Evolutionary conservation across 2,329 filamentous ascomycete species (phyloP), one percentile per base, ranked within the genome.

Genomic region (Dactylella cylindrospora): DNA sequence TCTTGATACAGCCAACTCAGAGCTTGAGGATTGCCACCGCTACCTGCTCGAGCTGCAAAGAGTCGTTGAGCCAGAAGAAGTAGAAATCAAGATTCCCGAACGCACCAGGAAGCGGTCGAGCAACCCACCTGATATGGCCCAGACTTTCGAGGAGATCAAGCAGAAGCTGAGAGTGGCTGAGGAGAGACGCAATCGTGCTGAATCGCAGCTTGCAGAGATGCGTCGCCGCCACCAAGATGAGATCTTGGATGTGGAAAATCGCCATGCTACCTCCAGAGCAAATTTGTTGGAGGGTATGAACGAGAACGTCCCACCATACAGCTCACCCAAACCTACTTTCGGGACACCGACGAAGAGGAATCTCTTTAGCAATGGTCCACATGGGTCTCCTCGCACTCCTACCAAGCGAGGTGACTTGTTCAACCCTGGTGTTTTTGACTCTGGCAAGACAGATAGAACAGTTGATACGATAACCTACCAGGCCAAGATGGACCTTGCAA

Each of bases 241-340:
- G 65, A 76, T 87, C 70, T 80, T 79, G 59, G 83, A 86, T 59
- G 78, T 84, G 50, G 82, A 85, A 68, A 74, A 75, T 62, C 76
- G 80, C 57, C 78, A 84, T 72, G 76, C 79, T 50, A 74, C 84
- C 74, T 77, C 86, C 73, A 76, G 85, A 75, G 84, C 90, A 65
- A 83, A 86, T 7, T 80, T 88, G 65, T 78, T 95, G 32, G 90
- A 95, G 69, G 91, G 96, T 73, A 88, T 95, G 70, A 86, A 90
- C 71, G 80, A 83, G 67, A 93, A 91, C 70, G 86, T 94, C 74
- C 83, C 87, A 31, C 74, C 74, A 70, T 83, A 81, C 60, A 82
- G 84, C 46, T 93, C 90, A 3, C 89, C 90, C 84, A 69, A 77
- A 84, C 60, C 79, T 82, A 66, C 78, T 80, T 62, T 82, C 78